phyloP scores from a whole-genome alignment of 208 protist genomes.

The Trichomonas gallinae region DNA sequence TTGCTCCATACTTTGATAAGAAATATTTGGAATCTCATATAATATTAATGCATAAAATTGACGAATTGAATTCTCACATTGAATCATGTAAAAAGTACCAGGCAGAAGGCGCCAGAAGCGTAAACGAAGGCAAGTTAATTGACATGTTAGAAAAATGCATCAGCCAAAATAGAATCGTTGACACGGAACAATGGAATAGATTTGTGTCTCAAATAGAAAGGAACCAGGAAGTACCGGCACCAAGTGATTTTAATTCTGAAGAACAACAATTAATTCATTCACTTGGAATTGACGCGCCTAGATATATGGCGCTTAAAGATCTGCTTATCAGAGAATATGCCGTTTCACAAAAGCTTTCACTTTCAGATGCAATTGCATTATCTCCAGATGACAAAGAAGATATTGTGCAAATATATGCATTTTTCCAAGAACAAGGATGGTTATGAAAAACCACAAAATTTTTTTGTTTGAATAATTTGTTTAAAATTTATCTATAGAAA shows the following conservation, averaged over 20 bases:
- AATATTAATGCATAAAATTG: neutral
- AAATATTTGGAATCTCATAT: neutral
- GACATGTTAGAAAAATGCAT: neutral
- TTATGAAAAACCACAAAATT: no score
- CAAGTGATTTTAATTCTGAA: neutral
- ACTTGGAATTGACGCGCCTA: neutral
- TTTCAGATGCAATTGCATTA: neutral
- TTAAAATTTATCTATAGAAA: no score
- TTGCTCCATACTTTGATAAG: neutral
- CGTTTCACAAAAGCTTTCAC: neutral
- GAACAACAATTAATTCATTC: neutral
- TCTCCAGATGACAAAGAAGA: neutral
- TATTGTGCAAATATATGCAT: neutral
- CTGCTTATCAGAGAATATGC: neutral
- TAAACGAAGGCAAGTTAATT: neutral
- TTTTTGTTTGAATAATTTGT: no score
- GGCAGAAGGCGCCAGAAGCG: neutral
- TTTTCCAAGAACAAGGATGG: neutral
- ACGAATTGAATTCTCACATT: neutral
- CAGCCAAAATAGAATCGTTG: neutral
- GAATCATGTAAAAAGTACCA: neutral
- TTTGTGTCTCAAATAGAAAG: neutral
- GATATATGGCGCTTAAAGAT: neutral
- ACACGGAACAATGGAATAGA: neutral
- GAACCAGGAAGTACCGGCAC: neutral